Conservation (phyloP, 2,329 filamentous ascomycete genomes). For the Aspergillus neotritici region DNA sequence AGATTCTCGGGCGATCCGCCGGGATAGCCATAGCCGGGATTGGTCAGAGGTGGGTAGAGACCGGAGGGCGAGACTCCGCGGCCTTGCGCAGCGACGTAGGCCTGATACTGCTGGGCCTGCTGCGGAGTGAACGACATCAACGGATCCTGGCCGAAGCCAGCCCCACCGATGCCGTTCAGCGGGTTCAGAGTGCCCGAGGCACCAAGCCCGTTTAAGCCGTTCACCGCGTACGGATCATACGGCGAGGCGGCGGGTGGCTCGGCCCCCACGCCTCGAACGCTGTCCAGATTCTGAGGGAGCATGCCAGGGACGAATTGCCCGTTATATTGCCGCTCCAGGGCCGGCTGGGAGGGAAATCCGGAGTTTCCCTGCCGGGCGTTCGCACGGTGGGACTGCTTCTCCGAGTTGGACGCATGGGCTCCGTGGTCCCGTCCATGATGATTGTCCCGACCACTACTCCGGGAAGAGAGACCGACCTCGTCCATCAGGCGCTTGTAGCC, state of each 20-base stretch:
- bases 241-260: slow-evolving; percentile 29
- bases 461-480: slow-evolving; percentile 77
- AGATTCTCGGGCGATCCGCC: slow-evolving; percentile 33
- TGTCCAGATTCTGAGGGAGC: slow-evolving; percentile 33
- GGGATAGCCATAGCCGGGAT: slow-evolving; percentile 41
- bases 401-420: slow-evolving; percentile 29
- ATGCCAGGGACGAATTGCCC: slow-evolving; percentile 35
- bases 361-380: slow-evolving; percentile 37
- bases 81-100: slow-evolving; percentile 45
- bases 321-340: slow-evolving; percentile 40
- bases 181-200: no score
- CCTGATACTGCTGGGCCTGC: slow-evolving; percentile 56
- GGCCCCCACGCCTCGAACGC: slow-evolving; percentile 29
- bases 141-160: slow-evolving; percentile 36
- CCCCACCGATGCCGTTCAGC: slow-evolving; percentile 20
- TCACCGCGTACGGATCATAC: slow-evolving; percentile 37
- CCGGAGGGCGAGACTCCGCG: slow-evolving; percentile 40
- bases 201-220: slow-evolving; percentile 28
- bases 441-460: slow-evolving; percentile 35
- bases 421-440: slow-evolving; percentile 35
- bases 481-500: slow-evolving; percentile 99
- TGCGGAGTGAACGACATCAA: slow-evolving; percentile 42
- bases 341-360: slow-evolving; percentile 31
- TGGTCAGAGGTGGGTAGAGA: slow-evolving; percentile 44
- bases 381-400: slow-evolving; percentile 41